Evolutionary conservation across 176 grass and related monocot species (phyloP), one percentile per base, ranked within the genome.

Genomic region (Phoenix roebelenii): DNA sequence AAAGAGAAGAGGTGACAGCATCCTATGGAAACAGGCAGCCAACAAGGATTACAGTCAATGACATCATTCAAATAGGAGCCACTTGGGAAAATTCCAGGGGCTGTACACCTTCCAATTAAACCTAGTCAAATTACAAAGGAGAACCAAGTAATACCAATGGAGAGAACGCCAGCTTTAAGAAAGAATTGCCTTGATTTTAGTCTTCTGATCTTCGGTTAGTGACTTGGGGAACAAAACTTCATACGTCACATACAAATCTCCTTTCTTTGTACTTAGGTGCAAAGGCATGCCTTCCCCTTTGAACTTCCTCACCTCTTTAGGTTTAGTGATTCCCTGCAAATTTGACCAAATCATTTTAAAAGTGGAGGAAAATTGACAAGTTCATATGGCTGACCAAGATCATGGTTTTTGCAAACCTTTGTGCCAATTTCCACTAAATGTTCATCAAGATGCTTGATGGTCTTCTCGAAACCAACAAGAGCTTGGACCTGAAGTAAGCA

Each of bases 251-350:
- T 83, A 86, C 16, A 98, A 81, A 65, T 98, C 87, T 0, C 94
- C 94, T 66, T 81, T 98, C 76, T 93, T 98, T 80, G 86, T 77
- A 58, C 88, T 98, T 78, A 83, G 76, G 74, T 93, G 79, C 60
- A 93, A 59, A 20, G 94, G 94, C 94, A 98, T 93, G 23, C 94
- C 94, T 65, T 98, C 88, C 25, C 85, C 94, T 79, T 98, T 89
- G 69, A 85, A 93, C 69, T 93, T 98, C 77, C 54, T 89, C 25
- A 86, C 51, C 63, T 89, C 94, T 74, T 98, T 98, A 0, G 94
- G 88, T 50, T 93, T 98, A 23, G 94, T 98, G 16, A 98, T 57
- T 25, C 94, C 88, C 94, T 98, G 66, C 22, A 44, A 28, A 22
- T 66, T 74, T 59, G 15, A 58, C 0, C 4, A 72, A 0, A 15